phyloP scores from a whole-genome alignment of 768 basidiomycete species.

The Cubamyces sp. region DNA sequence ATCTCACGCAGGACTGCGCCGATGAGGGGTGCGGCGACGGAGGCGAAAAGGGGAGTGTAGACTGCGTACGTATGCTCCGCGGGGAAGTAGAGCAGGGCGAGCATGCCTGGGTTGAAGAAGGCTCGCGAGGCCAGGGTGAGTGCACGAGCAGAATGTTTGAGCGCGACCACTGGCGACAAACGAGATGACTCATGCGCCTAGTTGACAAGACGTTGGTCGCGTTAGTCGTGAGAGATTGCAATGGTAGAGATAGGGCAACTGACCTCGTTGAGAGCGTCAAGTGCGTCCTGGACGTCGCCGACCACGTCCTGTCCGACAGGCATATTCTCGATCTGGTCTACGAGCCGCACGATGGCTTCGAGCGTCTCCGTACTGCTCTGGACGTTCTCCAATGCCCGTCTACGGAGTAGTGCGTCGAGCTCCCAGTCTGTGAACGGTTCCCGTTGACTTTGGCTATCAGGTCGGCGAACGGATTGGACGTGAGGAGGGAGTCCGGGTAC shows the following conservation, averaged over 20 bases:
- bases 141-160: slow-evolving; percentile 65
- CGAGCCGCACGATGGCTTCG: slow-evolving; percentile 79
- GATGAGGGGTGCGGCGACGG: slow-evolving; percentile 80
- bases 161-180: slow-evolving; percentile 48
- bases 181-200: slow-evolving; percentile 27
- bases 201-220: slow-evolving; percentile 29
- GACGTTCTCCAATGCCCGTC: slow-evolving; percentile 70
- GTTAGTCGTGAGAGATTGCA: background rate
- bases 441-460: background rate
- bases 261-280: slow-evolving; percentile 77
- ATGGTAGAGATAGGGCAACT: slow-evolving; percentile 32
- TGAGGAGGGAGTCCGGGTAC: slow-evolving; percentile 62
- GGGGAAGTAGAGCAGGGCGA: slow-evolving; percentile 95
- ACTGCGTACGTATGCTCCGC: slow-evolving; percentile 98
- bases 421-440: slow-evolving; percentile 70
- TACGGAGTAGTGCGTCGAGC: slow-evolving; percentile 74
- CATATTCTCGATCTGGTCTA: slow-evolving; percentile 89
- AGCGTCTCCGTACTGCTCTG: slow-evolving; percentile 74
- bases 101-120: slow-evolving; percentile 97
- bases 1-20: slow-evolving; percentile 76
- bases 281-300: slow-evolving; percentile 68
- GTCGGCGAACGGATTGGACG: slow-evolving; percentile 37
- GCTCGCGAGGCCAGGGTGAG: slow-evolving; percentile 75
- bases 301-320: slow-evolving; percentile 81
- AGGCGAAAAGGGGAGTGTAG: slow-evolving; percentile 94